Conservation (phyloP, 352 stramenopile species). For the Phytophthora parvispora region DNA sequence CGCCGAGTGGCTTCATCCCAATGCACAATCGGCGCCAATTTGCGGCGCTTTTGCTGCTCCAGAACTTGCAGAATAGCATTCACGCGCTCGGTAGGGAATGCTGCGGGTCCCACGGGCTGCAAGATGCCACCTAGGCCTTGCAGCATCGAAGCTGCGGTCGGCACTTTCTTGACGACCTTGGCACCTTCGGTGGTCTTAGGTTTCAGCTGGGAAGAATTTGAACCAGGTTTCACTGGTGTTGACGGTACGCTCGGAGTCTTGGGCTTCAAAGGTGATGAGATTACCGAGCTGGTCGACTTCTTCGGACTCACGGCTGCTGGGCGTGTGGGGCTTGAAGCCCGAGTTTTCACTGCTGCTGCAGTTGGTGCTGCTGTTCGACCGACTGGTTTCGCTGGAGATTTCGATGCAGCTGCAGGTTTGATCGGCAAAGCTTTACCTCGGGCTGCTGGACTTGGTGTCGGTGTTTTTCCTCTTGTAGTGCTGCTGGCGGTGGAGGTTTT, state of each 20-base stretch:
- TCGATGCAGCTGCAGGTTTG: conserved; percentile 15
- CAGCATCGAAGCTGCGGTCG: conserved; percentile 33
- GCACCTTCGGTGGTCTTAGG: background rate
- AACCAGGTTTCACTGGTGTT: background rate
- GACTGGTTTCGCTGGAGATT: conserved; percentile 20
- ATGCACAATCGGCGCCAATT: conserved; percentile 42
- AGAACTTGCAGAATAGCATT: conserved; percentile 53
- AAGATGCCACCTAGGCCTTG: conserved; percentile 51
- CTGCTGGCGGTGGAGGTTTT: background rate
- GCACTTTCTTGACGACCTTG: conserved; percentile 27
- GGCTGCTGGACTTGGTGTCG: background rate
- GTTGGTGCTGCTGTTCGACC: conserved; percentile 3
- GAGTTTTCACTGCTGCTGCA: conserved; percentile 11
- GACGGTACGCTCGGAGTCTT: background rate
- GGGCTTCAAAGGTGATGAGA: conserved; percentile 11
- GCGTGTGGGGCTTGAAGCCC: conserved; percentile 21
- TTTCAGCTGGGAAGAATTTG: conserved; percentile 13
- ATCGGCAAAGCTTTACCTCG: conserved; percentile 16
- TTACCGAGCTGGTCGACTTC: background rate
- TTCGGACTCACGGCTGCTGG: background rate
- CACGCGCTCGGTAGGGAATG: conserved; percentile 57
- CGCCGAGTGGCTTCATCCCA: conserved; percentile 64
- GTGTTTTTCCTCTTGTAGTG: conserved; percentile 18
- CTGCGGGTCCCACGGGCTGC: conserved; percentile 38
- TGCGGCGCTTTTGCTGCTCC: conserved; percentile 41